These are phyloP conservation scores for Coemansia furcata DNA, from an alignment of 192 early-diverging fungal genomes.

Conservation along the genomic window DNA sequence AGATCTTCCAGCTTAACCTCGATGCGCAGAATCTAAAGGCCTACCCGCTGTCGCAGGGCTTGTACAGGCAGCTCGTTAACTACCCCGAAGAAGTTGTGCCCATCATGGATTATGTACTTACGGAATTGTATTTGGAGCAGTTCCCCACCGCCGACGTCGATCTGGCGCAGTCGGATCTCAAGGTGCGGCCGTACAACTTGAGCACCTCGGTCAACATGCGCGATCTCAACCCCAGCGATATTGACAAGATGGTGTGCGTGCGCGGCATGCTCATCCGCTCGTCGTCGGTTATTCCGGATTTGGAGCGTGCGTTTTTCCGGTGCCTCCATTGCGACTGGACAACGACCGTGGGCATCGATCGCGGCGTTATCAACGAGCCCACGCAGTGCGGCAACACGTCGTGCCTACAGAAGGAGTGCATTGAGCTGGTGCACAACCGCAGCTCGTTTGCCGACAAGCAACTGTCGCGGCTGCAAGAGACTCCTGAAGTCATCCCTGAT, in stretches of 20 bases:
- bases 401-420: constrained; percentile 78
- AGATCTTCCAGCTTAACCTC: constrained; percentile 77
- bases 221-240: constrained; percentile 93
- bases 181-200: constrained; percentile 87
- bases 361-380: constrained; percentile 86
- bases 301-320: constrained; percentile 92
- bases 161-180: constrained; percentile 59
- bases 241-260: constrained; percentile 94
- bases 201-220: constrained; percentile 79
- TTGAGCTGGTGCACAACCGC: constrained; percentile 93
- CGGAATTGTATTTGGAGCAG: constrained; percentile 65
- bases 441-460: constrained; percentile 93
- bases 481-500: constrained; percentile 89
- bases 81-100: constrained; percentile 97
- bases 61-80: constrained; percentile 84
- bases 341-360: constrained; percentile 73
- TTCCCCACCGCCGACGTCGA: constrained; percentile 62
- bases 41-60: constrained; percentile 56
- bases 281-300: constrained; percentile 91
- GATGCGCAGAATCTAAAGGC: constrained; percentile 81
- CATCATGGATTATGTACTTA: constrained; percentile 85
- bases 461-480: constrained; percentile 91
- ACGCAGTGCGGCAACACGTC: constrained; percentile 73
- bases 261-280: constrained; percentile 92
- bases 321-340: constrained; percentile 89